Base-by-base conservation (phyloP, 2,329 filamentous ascomycete genomes). In the Capronia epimyces region DNA sequence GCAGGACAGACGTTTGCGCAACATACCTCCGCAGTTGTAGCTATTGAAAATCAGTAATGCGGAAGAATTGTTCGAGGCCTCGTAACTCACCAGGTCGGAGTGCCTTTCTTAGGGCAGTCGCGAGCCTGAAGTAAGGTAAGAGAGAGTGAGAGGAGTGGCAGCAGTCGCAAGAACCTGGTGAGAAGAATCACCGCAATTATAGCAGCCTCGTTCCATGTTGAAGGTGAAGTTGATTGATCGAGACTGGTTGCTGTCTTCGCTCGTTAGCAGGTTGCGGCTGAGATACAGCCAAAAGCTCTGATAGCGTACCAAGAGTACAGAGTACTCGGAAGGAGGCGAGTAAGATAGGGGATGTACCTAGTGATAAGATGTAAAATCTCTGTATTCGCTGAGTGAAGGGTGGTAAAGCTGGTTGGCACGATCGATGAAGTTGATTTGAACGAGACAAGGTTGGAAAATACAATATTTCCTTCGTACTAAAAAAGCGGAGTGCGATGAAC, bases 51-150 rank as follows among this genome's bases (percentile, higher is more conserved):
- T 59, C 53, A 60, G 56, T 55, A 36, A 54, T 49, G 48, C 49
- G 39, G 58, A 41, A 49, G 46, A 48, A 46, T 42, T 27, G 21
- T 31, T 32, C 21, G 16, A 44, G 4, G 16, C n/a, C 50, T 22
- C 5, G 4, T 32, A 59, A 71, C 82, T 70, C 75, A 89, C 86
- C 86, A 90, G 72, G 88, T 89, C 64, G 86, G 82, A 63, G 84
- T 83, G 64, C 86, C 86, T 74, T 86, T 86, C 78, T 83, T 88
- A 66, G 87, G 87, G 79, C 87, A 93, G 66, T 91, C 87, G 66
- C 87, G 86, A 66, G 87, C 86, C 86, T 89, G 61, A 55, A 54
- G 37, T 34, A 52, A 22, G 58, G 54, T 62, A 50, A 62, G 56
- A 47, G 49, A 18, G 24, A 41, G 49, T 37, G 46, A 47, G 46